phyloP scores from a whole-genome alignment of 768 basidiomycete genomes.

The Macrolepiota dolichaula region DNA sequence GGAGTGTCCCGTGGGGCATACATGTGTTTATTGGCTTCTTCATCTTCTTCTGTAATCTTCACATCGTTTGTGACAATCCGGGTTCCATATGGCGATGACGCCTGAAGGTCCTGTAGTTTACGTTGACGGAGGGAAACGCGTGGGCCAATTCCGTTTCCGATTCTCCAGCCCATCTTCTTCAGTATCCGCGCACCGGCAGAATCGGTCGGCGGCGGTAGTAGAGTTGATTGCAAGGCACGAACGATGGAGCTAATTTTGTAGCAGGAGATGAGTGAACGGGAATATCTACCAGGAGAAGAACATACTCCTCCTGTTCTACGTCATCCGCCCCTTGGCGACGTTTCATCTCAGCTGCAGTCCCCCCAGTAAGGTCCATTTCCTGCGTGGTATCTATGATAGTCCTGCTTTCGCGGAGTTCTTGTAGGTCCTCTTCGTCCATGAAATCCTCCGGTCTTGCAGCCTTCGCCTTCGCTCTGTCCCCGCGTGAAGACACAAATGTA shows the following conservation, averaged over 20 bases:
- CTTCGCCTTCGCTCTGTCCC: slow-evolving; percentile 65
- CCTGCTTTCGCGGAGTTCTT: slow-evolving; percentile 71
- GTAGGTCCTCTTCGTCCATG: slow-evolving; percentile 98
- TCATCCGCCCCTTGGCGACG: slow-evolving; percentile 33
- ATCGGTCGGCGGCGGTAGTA: slow-evolving; percentile 73
- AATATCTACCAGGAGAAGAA: slow-evolving; percentile 12
- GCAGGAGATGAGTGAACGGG: not conserved
- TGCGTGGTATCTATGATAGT: slow-evolving; percentile 78
- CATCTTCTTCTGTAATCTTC: slow-evolving; percentile 55
- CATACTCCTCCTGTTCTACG: slow-evolving; percentile 62
- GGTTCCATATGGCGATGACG: slow-evolving; percentile 29
- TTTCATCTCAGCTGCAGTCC: slow-evolving; percentile 44
- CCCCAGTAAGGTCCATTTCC: slow-evolving; percentile 66
- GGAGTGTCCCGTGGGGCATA: slow-evolving; percentile 83
- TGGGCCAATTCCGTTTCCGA: slow-evolving; percentile 92
- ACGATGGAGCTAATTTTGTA: slow-evolving; percentile 51
- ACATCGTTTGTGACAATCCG: slow-evolving; percentile 27
- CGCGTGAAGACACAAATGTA: slow-evolving; percentile 88
- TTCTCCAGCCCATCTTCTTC: slow-evolving; percentile 93
- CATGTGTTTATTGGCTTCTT: slow-evolving; percentile 82
- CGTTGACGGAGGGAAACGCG: slow-evolving; percentile 77
- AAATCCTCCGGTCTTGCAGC: slow-evolving; percentile 81
- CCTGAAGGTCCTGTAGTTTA: slow-evolving; percentile 63
- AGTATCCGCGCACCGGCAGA: slow-evolving; percentile 84
- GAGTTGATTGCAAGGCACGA: slow-evolving; percentile 55